Conservation (phyloP, 164 flowering plant genomes). For the Vitis rotundifolia region DNA sequence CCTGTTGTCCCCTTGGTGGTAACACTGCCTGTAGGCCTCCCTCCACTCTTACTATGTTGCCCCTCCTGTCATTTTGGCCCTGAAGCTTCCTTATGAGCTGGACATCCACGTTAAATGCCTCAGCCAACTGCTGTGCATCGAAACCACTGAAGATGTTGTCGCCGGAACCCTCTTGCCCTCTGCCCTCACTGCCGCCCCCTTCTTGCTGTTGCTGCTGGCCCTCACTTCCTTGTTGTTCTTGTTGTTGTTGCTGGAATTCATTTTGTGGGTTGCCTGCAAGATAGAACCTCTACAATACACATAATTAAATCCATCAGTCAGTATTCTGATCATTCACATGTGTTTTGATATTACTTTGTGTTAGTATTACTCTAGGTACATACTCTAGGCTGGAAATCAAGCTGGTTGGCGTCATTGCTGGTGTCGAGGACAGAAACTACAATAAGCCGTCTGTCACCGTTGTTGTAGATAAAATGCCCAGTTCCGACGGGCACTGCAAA, state of each 20-base stretch:
- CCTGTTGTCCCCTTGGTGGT: slow-evolving; percentile 17
- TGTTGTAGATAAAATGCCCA: slow-evolving; percentile 57
- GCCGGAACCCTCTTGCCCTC: slow-evolving; percentile 1
- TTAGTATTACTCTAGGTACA: not conserved
- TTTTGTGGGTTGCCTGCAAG: slow-evolving; percentile 35
- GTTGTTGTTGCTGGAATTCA: not conserved
- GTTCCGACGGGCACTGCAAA: slow-evolving; percentile 60
- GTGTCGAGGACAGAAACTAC: slow-evolving; percentile 45
- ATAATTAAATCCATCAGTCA: not conserved
- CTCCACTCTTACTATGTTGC: slow-evolving; percentile 38
- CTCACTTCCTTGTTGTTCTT: not conserved
- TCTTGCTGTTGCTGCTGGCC: slow-evolving; percentile 9
- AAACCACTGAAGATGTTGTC: slow-evolving; percentile 46
- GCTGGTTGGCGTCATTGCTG: slow-evolving; percentile 58
- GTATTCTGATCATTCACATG: not conserved
- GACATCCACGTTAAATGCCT: slow-evolving; percentile 29
- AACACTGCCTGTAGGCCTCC: slow-evolving; percentile 21
- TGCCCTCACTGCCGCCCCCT: slow-evolving; percentile 2
- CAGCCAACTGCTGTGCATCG: slow-evolving; percentile 25
- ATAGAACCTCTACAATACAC: slow-evolving; percentile 33
- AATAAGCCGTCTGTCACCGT: slow-evolving; percentile 45
- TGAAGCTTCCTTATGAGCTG: slow-evolving; percentile 31
- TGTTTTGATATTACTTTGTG: not conserved
- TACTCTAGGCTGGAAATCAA: slow-evolving; percentile 52
- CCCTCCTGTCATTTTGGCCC: slow-evolving; percentile 33